These are phyloP conservation scores for Saccharomycopsis oosterbeekiorum DNA, from an alignment of 805 yeast genomes.

Conservation along the genomic window DNA sequence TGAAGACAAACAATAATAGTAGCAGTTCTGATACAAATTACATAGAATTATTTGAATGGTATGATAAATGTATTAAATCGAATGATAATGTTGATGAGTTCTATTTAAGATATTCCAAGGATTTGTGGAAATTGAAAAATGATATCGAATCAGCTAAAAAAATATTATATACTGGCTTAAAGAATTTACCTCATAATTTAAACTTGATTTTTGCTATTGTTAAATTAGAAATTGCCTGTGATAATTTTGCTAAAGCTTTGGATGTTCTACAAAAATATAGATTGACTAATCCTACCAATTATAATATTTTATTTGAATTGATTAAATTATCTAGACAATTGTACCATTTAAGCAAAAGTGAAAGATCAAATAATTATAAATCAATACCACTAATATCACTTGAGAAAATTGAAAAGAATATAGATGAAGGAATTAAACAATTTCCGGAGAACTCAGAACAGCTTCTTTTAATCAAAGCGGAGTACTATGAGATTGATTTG, in stretches of 20 bases:
- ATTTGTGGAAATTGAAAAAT: constrained; percentile 41
- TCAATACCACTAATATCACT: constrained; percentile 26
- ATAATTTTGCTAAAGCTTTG: constrained; percentile 29
- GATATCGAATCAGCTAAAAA: constrained; percentile 43
- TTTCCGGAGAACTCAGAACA: constrained; percentile 41
- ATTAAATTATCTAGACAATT: constrained; percentile 40
- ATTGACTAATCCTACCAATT: constrained; percentile 25
- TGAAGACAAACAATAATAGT: constrained; percentile 18
- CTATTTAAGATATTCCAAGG: constrained; percentile 64
- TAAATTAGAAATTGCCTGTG: constrained; percentile 44
- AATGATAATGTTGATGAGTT: constrained; percentile 44
- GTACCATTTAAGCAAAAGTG: constrained; percentile 9
- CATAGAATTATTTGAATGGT: constrained; percentile 32
- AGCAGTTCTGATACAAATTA: constrained; percentile 14
- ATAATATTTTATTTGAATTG: constrained; percentile 53
- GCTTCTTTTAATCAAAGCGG: constrained; percentile 55
- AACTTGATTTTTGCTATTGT: constrained; percentile 65
- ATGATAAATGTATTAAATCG: constrained; percentile 42
- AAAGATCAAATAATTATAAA: constrained; percentile 20
- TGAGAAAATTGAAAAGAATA: constrained; percentile 19
- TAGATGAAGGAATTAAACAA: constrained; percentile 36
- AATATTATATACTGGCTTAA: constrained; percentile 41
- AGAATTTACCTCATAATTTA: constrained; percentile 35
- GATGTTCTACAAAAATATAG: constrained; percentile 32
- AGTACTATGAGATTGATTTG: constrained; percentile 31